Evolutionary conservation across 2,329 filamentous ascomycete species (phyloP), one percentile per base, ranked within the genome.

Genomic region (Apiospora rasikravindrae): DNA sequence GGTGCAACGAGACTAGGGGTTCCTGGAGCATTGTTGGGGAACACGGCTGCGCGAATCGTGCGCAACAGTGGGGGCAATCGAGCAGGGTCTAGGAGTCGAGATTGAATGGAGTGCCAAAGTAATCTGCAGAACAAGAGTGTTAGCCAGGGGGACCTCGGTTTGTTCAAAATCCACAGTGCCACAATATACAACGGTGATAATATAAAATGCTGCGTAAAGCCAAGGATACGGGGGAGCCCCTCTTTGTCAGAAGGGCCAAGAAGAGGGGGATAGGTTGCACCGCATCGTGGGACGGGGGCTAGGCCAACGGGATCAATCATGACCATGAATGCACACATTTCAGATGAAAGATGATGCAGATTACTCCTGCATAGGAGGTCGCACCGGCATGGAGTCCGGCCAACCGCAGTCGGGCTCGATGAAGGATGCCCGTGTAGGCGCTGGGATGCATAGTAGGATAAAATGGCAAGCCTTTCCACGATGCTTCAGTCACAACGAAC

Each of bases 11-110:
- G 84, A 73, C 88, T 87, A 77, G 91, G 86, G 75, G 90, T 88
- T 73, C 91, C 92, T 74, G 92, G 91, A 77, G 89, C 87, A 82
- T 97, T 97, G 83, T 94, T 93, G 76, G 96, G 96, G 81, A 98
- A 98, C 71, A 98, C 86, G 73, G 93, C 89, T 77, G 89, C 90
- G 80, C 96, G 93, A 78, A 93, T 87, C 76, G 90, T 88, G 80
- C 90, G 89, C 77, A 96, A 88, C 76, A 94, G 82, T 80, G 86
- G 86, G 80, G 93, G 90, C 71, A 95, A 85, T 76, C 89, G 86
- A 74, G 87, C 86, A 76, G 91, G 86, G 83, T 91, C 88, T 74
- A 94, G 85, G 73, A 93, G 80, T 79, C 88, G 84, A 71, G 83
- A 83, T 74, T 86, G 84, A 75, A 91, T 86, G 77, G 85, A 83